Evolutionary conservation across 306 rosid species (phyloP).

Genomic region (Fragaria nilgerrensis): DNA sequence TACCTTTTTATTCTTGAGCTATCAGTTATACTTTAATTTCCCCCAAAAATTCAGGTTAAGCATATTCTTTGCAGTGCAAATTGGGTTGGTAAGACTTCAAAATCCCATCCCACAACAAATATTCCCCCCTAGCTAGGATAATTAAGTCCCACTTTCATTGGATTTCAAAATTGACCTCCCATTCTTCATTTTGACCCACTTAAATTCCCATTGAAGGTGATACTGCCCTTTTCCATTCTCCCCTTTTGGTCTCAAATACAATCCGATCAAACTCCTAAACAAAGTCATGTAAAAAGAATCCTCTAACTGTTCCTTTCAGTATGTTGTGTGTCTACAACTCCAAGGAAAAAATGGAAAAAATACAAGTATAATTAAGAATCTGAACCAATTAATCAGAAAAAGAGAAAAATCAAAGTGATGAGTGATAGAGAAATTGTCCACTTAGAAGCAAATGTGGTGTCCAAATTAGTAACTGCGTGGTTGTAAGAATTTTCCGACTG

Average conservation of each 20-base stretch:
- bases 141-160: not conserved
- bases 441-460: constrained; percentile 19
- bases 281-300: constrained; percentile 8
- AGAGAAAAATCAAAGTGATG: constrained; percentile 13
- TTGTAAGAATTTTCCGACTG: constrained; percentile 47
- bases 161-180: constrained; percentile 6
- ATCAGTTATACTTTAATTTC: constrained; percentile 36
- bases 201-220: too few species aligned
- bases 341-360: not conserved
- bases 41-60: constrained; percentile 26
- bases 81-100: not conserved
- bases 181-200: not conserved
- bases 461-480: constrained; percentile 28
- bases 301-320: not conserved
- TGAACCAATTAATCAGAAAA: not conserved
- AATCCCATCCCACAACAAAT: constrained; percentile 3
- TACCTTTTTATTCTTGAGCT: constrained; percentile 17
- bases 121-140: not conserved
- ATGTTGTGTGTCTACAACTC: not conserved
- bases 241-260: not conserved
- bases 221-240: too few species aligned
- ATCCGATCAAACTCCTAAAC: not conserved
- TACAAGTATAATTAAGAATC: constrained; percentile 22
- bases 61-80: constrained; percentile 29
- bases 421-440: constrained; percentile 30